Conservation (phyloP, 164 flowering plant genomes). For the Nelumbo lutea region DNA sequence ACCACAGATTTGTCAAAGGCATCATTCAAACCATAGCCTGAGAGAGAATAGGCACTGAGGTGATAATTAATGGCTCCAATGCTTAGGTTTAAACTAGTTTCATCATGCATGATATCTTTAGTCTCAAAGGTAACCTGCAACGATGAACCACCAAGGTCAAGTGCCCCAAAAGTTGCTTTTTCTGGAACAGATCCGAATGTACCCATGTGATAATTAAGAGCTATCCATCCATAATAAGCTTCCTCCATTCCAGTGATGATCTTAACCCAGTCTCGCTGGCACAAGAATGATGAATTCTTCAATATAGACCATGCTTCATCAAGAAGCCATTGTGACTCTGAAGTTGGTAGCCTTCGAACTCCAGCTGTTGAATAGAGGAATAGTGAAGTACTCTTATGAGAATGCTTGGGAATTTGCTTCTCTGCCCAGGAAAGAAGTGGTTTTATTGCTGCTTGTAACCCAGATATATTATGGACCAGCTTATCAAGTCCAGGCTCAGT, state of each 20-base stretch:
- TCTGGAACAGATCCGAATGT: conserved; percentile 55
- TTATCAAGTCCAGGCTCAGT: conserved; percentile 96
- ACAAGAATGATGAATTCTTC: conserved; percentile 57
- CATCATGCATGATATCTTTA: conserved; percentile 33
- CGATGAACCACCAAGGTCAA: conserved; percentile 97
- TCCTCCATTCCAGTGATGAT: conserved; percentile 85
- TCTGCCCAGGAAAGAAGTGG: conserved; percentile 92
- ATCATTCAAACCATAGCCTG: conserved; percentile 96
- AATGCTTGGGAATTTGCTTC: conserved; percentile 78
- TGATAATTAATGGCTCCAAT: conserved; percentile 76
- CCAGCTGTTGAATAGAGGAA: conserved; percentile 95
- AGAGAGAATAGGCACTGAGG: conserved; percentile 89
- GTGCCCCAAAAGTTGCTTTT: conserved; percentile 81
- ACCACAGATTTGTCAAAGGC: conserved; percentile 92
- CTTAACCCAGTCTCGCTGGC: conserved; percentile 77
- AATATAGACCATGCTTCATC: conserved; percentile 75
- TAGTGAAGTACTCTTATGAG: conserved; percentile 72
- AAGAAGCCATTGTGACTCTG: conserved; percentile 86
- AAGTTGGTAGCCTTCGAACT: conserved; percentile 68
- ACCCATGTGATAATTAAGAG: conserved; percentile 72
- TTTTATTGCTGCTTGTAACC: conserved; percentile 60
- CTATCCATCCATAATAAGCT: conserved; percentile 98
- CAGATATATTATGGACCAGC: conserved; percentile 71
- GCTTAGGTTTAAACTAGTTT: conserved; percentile 62
- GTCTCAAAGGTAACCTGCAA: conserved; percentile 96